Conservation (phyloP, 2,329 filamentous ascomycete genomes). For the Penicillium paneum region DNA sequence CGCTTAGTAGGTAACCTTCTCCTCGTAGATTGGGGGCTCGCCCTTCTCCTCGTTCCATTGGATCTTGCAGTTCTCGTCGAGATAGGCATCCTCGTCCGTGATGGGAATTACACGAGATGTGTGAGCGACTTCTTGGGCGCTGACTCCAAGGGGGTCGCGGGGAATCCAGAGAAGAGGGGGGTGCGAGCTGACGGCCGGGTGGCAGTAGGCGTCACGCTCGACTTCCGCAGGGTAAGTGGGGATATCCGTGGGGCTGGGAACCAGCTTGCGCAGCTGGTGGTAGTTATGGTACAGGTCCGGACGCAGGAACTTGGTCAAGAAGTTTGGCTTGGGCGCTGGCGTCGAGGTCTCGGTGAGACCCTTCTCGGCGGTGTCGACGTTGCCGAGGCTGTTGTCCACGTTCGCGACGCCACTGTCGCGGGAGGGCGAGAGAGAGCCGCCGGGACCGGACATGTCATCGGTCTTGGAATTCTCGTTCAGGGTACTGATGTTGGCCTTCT, state of each 20-base stretch:
- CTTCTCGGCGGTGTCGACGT: conserved; percentile 37
- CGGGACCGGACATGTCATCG: background rate
- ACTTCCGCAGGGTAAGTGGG: conserved; percentile 61
- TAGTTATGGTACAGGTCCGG: conserved; percentile 77
- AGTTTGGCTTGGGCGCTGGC: conserved; percentile 33
- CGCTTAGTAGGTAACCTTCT: conserved; percentile 53
- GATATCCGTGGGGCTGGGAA: conserved; percentile 55
- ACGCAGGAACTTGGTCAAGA: conserved; percentile 60
- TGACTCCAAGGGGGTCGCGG: conserved; percentile 69
- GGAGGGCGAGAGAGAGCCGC: conserved; percentile 14
- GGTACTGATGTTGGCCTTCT: conserved; percentile 18
- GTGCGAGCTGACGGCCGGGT: conserved; percentile 63
- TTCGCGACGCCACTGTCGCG: conserved; percentile 28
- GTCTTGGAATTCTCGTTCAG: background rate
- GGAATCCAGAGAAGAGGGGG: conserved; percentile 82
- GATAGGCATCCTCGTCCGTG: conserved; percentile 70
- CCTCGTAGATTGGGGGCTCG: conserved; percentile 57
- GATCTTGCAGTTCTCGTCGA: conserved; percentile 68
- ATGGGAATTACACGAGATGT: conserved; percentile 70
- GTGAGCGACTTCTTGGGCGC: conserved; percentile 71
- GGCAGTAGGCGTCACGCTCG: conserved; percentile 67
- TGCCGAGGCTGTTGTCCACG: conserved; percentile 30
- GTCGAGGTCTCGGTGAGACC: conserved; percentile 25
- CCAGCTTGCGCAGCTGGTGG: conserved; percentile 63
- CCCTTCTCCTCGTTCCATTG: conserved; percentile 57